Percentiles rank a stretch among this genome's conserved stretches.
phyloP scores from a whole-genome alignment of 768 basidiomycete genomes.

The Candolleomyces eurysporus region DNA sequence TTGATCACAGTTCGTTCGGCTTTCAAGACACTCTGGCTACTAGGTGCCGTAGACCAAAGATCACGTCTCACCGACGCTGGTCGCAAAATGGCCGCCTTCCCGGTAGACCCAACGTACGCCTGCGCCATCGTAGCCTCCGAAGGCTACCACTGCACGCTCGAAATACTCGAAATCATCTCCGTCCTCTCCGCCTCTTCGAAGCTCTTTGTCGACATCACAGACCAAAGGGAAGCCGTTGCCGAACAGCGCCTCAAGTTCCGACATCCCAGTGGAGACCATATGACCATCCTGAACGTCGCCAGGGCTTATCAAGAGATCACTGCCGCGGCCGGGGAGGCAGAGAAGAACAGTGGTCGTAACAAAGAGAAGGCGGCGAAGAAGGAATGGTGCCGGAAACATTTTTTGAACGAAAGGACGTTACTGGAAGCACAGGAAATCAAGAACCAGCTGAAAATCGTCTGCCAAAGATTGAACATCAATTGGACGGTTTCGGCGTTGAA shows the following conservation, averaged over 20 bases:
- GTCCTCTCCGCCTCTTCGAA: slow-evolving; percentile 79
- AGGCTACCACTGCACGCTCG: slow-evolving; percentile 66
- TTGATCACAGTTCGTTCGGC: slow-evolving; percentile 53
- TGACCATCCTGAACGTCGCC: slow-evolving; percentile 85
- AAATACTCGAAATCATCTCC: slow-evolving; percentile 83
- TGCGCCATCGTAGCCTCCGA: slow-evolving; percentile 79
- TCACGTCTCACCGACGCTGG: slow-evolving; percentile 72
- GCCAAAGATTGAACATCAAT: slow-evolving; percentile 59
- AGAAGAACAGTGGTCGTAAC: slow-evolving; percentile 18
- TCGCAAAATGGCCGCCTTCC: slow-evolving; percentile 84
- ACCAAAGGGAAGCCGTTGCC: slow-evolving; percentile 69
- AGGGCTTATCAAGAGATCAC: slow-evolving; percentile 75
- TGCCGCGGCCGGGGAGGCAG: not conserved
- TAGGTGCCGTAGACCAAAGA: slow-evolving; percentile 72
- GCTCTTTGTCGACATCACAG: slow-evolving; percentile 74
- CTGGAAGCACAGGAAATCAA: slow-evolving; percentile 76
- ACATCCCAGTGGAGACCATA: slow-evolving; percentile 86
- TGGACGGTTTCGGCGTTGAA: slow-evolving; percentile 38
- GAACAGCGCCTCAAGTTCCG: slow-evolving; percentile 77
- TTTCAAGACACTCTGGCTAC: slow-evolving; percentile 69
- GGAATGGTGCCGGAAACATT: slow-evolving; percentile 86
- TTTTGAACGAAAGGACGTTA: slow-evolving; percentile 79
- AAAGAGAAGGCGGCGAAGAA: slow-evolving; percentile 47
- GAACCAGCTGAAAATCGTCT: slow-evolving; percentile 71
- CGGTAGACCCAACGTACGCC: slow-evolving; percentile 84